Evolutionary conservation across 2,329 filamentous ascomycete species (phyloP), one percentile per base, ranked within the genome.

Genomic region (Huntiella bhutanensis): DNA sequence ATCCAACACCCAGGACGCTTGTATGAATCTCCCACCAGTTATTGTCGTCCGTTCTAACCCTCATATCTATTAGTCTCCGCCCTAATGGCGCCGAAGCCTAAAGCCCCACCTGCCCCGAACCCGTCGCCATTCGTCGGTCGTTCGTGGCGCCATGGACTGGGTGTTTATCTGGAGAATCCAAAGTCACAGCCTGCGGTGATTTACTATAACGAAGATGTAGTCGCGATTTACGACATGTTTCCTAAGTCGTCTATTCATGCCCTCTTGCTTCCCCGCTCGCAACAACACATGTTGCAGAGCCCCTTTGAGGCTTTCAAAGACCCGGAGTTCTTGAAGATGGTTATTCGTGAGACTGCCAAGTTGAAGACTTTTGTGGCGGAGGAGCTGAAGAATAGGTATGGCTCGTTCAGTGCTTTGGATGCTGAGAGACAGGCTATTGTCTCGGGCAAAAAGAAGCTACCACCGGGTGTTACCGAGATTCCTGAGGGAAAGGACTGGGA

Each of bases 171-270:
- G 42, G 57, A 63, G 12, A 60, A 71, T 35, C 83, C 84, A 0
- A 65, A 71, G 41, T 67, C 69, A 3, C 80, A 75, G 52, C 70
- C 77, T 1, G 56, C 72, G 1, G 71, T 87, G 15, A 69, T 88
- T 53, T 77, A 76, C 54, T 66, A 80, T 61, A 75, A 74, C 54
- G 66, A 74, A 8, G 65, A 75, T 51, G 85, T 82, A 53, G 81
- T 87, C 47, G 71, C 76, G 15, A 82, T 96, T 59, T 71, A 79
- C 54, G 91, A 98, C 63, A 66, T 76, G 51, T 98, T 76, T 58
- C 87, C 91, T 6, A 98, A 96, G 61, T 75, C 82, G 3, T 76
- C 73, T 3, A 68, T 95, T 3, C 91, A 98, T 63, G 70, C 84
- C 1, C 80, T 98, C 2, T 73, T 96, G n/a, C 75, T 96, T 4